Evolutionary conservation across 208 protist species (phyloP), one percentile per base, ranked within the genome.

Genomic region (Acanthamoeba castellanii): DNA sequence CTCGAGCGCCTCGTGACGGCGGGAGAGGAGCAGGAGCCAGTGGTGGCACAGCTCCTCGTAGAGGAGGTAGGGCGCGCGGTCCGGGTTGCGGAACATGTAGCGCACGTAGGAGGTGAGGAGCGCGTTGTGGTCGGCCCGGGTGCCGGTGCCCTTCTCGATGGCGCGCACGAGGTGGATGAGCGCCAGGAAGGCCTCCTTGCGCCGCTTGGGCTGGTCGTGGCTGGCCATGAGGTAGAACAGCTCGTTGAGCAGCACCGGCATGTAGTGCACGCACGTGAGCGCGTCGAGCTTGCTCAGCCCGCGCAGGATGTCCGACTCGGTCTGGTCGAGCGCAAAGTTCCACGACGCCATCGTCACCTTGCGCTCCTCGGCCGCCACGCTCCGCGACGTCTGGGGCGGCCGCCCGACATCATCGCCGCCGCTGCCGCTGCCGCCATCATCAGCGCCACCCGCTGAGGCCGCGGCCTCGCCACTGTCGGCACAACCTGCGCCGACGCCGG

Each of bases 171-270:
- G 37, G 11, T 70, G 84, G 59, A 91, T 91, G 84, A 91, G 2
- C 14, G 59, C 57, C 20, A 72, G 52, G 32, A 70, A 70, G 84
- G 59, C 84, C 84, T 91, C 84, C 59, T 91, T 91, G 57, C 84
- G 50, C n/a, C 57, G 84, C 34, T 70, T 14, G 42, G 84, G 34
- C 27, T 91, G 27, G 8, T 91, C 84, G 42, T 91, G 84, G 20
- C 9, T 42, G 59, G 57, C 50, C 57, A 91, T 64, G 42, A 91
- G 25, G 25, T 50, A 70, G 84, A 91, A 91, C 2, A 91, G 84
- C 59, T 91, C 57, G 84, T 91, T 91, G 52, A 91, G 34, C n/a
- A 91, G 59, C 6, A 70, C 59, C 14, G 84, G 84, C 84, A 91
- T 91, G 50, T 50, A 70, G 59, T 91, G 16, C 7, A 70, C n/a